Evolutionary conservation across 148 eudicot genomes (phyloP).

Genomic region (Rhododendron simsii): DNA sequence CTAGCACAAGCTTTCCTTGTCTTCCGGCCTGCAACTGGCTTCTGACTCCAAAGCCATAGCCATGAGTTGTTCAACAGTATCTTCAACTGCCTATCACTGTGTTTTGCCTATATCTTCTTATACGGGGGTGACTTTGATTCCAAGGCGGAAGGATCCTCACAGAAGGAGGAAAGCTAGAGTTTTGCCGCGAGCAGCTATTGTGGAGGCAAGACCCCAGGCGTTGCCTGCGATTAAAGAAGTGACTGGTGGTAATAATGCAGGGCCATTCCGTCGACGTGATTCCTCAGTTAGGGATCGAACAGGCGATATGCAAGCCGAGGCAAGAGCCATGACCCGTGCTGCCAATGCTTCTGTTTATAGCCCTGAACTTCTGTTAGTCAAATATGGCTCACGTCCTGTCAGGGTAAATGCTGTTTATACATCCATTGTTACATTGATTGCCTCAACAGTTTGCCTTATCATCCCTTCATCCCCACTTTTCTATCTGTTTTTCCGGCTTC

Average conservation of each 20-base stretch:
- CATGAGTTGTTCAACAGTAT: background rate
- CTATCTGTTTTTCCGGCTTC: background rate
- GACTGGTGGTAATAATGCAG: constrained; percentile 4
- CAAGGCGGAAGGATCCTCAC: background rate
- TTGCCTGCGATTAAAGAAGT: constrained; percentile 10
- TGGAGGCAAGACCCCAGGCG: constrained; percentile 14
- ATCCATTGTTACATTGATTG: background rate
- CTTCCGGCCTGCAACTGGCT: background rate
- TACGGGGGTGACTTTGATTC: background rate
- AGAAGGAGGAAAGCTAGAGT: background rate
- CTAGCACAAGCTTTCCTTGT: background rate
- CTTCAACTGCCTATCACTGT: background rate
- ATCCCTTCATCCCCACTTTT: background rate
- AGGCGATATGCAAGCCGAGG: constrained; percentile 93
- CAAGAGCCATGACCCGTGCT: constrained; percentile 81
- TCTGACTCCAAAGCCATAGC: background rate
- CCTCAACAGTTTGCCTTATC: background rate
- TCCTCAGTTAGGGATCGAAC: constrained; percentile 49
- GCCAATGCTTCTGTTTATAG: constrained; percentile 67
- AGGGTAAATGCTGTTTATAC: constrained; percentile 32
- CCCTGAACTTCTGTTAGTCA: constrained; percentile 52
- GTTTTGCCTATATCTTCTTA: background rate
- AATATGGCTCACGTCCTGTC: constrained; percentile 80
- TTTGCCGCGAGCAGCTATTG: constrained; percentile 14
- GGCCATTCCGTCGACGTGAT: constrained; percentile 10